phyloP scores from a whole-genome alignment of 179 eudicot species.

The Heliamphora pulchella region DNA sequence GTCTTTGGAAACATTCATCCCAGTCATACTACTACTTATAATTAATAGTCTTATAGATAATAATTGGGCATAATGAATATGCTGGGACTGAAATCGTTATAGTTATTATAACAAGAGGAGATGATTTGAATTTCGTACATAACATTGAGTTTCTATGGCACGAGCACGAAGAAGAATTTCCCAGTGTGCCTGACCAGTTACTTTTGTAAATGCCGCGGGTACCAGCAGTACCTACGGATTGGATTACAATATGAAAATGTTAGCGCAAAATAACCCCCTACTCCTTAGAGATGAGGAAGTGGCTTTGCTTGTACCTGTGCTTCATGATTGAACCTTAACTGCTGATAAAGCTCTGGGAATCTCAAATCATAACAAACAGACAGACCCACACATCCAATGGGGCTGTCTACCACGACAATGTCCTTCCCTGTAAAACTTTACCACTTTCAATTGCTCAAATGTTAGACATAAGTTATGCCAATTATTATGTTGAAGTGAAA shows the following conservation, averaged over 20 bases:
- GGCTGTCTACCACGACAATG: constrained; percentile 67
- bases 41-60: not conserved
- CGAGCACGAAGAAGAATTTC: constrained; percentile 94
- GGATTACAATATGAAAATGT: not conserved
- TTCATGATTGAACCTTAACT: constrained; percentile 59
- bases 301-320: constrained; percentile 44
- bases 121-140: constrained; percentile 41
- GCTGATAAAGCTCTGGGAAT: constrained; percentile 80
- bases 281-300: constrained; percentile 8
- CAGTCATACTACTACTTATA: not conserved
- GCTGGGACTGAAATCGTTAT: not conserved
- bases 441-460: constrained; percentile 7
- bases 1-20: not conserved
- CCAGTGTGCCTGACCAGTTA: constrained; percentile 95
- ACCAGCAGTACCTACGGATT: constrained; percentile 60
- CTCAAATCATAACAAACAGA: constrained; percentile 93
- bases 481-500: constrained; percentile 7
- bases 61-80: too few relatives aligned
- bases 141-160: constrained; percentile 94
- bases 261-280: not conserved
- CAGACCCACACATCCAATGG: constrained; percentile 73
- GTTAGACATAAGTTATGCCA: not conserved
- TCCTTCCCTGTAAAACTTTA: constrained; percentile 50
- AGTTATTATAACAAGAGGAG: not conserved
- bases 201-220: constrained; percentile 84